Conservation (phyloP, 495 filamentous ascomycete species). For the Aspergillus ostianus region DNA sequence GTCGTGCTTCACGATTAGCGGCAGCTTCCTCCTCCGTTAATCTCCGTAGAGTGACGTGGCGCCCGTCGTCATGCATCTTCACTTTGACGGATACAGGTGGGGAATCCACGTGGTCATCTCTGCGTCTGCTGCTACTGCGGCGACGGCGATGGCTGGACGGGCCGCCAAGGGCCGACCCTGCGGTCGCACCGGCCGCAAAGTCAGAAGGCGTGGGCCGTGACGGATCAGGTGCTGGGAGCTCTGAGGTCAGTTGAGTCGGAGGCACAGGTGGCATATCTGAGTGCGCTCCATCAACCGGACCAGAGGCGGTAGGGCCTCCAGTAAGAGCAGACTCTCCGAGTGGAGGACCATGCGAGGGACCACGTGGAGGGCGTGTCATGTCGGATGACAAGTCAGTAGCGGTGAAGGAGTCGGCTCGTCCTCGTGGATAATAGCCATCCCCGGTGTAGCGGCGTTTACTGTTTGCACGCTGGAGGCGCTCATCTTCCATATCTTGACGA, state of each 20-base stretch:
- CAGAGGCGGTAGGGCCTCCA: conserved; percentile 35
- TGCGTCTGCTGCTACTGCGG: conserved; percentile 38
- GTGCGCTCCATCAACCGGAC: conserved; percentile 29
- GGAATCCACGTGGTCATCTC: conserved; percentile 46
- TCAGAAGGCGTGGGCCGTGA: conserved; percentile 31
- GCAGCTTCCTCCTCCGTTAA: conserved; percentile 80
- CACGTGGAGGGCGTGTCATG: conserved; percentile 33
- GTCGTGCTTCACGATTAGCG: conserved; percentile 54
- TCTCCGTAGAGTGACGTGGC: conserved; percentile 76
- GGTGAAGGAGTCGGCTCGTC: conserved; percentile 46
- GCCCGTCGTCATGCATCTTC: conserved; percentile 74
- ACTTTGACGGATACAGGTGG: conserved; percentile 77
- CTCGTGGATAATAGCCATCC: conserved; percentile 59
- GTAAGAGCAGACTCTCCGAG: conserved; percentile 32
- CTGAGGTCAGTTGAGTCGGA: conserved; percentile 48
- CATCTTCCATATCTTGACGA: conserved; percentile 56
- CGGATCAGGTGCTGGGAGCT: conserved; percentile 46
- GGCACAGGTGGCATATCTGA: conserved; percentile 48
- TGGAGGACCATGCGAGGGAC: conserved; percentile 25
- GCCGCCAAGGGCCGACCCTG: conserved; percentile 37
- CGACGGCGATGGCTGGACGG: conserved; percentile 37
- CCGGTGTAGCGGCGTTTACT: conserved; percentile 56
- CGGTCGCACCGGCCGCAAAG: conserved; percentile 42
- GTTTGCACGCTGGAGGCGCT: conserved; percentile 53
- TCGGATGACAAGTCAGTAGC: conserved; percentile 49